Evolutionary conservation across 2,329 filamentous ascomycete genomes (phyloP), one percentile per base, ranked within the genome.

Genomic region (Didymella segeticola): DNA sequence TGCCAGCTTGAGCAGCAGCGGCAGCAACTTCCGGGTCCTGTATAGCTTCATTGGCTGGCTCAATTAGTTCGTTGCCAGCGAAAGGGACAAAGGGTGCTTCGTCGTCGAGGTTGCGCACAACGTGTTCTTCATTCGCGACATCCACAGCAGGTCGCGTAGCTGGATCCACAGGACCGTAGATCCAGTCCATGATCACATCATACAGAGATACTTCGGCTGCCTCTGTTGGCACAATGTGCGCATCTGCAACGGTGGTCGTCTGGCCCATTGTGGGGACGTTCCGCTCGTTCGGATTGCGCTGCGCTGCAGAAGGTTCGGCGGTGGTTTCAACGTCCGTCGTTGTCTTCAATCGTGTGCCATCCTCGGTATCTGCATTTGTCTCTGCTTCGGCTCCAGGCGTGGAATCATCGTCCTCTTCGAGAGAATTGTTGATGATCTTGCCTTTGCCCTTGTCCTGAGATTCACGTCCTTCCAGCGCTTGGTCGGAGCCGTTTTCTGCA

Each of bases 1-100:
- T 78, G 8, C 83, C 89, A 14, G 85, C 86, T 42, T 84, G 85
- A 17, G 82, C 83, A n/a, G 84, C 87, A 37, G 83, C 88, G 46
- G 86, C 85, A 19, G 85, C 79, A 1, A 84, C 83, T 53, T 88
- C 86, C 12, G 78, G 82, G 49, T 85, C 83, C 33, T 78, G 79
- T 17, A 62, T 62, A 11, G 62, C 66, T 19, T 61, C 52, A 19
- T 70, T 64, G 7, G 47, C 69, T 7, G 63, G 61, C 23, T 69
- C 66, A 27, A 62, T 63, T 2, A 53, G 63, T 29, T 69, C 71
- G 12, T 77, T 76, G 37, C 76, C 77, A 55, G 77, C 75, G 57
- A 83, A 77, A 25, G 82, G 82, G 0, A 86, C 82, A 60, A 88
- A 86, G 1, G 83, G 85, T 12, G 81, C 81, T 70, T 89, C 86